Conservation (phyloP, 2,329 filamentous ascomycete genomes). For the Diaporthe caulivora region DNA sequence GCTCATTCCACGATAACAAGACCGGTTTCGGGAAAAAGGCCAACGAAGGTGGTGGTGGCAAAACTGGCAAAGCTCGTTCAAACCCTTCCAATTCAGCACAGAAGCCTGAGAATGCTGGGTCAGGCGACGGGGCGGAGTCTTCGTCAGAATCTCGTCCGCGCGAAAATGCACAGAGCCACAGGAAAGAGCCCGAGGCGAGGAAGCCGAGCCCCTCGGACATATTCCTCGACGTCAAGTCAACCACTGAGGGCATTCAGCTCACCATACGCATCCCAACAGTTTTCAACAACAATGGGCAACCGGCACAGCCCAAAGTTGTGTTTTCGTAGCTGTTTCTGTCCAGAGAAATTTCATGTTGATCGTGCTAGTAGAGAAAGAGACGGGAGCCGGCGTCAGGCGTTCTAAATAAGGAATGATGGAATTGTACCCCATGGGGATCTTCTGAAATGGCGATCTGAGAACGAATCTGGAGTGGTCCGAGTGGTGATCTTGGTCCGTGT, state of each 20-base stretch:
- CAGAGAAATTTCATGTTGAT: neutral
- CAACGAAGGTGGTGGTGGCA: neutral
- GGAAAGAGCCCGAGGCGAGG: slow-evolving; percentile 52
- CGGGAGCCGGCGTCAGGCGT: slow-evolving; percentile 16
- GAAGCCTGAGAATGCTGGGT: slow-evolving; percentile 37
- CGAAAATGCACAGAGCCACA: slow-evolving; percentile 51
- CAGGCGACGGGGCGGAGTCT: slow-evolving; percentile 45
- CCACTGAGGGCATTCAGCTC: slow-evolving; percentile 68
- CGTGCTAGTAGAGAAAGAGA: neutral
- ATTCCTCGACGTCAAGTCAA: slow-evolving; percentile 69
- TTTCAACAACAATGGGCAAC: slow-evolving; percentile 55
- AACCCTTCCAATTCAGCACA: slow-evolving; percentile 41
- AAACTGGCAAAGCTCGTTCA: slow-evolving; percentile 43
- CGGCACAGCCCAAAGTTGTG: slow-evolving; percentile 47
- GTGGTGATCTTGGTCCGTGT: slow-evolving; percentile 20
- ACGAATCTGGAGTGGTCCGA: neutral
- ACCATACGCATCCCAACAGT: slow-evolving; percentile 70
- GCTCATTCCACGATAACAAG: slow-evolving; percentile 61
- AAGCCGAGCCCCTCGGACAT: slow-evolving; percentile 62
- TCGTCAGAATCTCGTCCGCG: slow-evolving; percentile 49
- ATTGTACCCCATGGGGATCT: neutral
- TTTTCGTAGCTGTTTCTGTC: slow-evolving; percentile 43
- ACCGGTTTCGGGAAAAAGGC: slow-evolving; percentile 42
- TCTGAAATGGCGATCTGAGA: slow-evolving; percentile 4
- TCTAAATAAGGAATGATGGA: neutral